Base-by-base conservation (phyloP, 768 basidiomycete species). In the Mycena polygramma region DNA sequence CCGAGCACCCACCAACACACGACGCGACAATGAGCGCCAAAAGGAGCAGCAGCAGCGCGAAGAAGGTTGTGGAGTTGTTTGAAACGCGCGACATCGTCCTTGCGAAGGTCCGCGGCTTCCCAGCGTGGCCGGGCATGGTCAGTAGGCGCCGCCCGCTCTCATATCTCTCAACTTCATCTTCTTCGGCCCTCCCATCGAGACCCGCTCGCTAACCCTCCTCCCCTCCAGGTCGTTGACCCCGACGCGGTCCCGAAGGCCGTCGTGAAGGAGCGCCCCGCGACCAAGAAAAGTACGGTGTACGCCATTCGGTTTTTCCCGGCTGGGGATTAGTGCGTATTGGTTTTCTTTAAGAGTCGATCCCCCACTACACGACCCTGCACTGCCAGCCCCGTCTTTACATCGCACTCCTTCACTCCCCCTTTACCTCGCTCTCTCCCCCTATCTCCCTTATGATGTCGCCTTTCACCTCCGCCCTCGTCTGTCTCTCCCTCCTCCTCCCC, bases 61-160 rank as follows among this genome's bases (percentile, higher is more conserved):
- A 71, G 60, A 20, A 2, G 46, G 59, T 52, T 83, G 73, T 78
- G 37, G 82, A 86, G 73, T 83, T 84, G 55, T 97, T 94, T 80
- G 85, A 87, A 24, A 77, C 87, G 65, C 91, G 93, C 81, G 97
- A 98, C 77, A 85, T 96, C 74, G 95, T 99, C 49, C 89, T 98
- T 69, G 96, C 89, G 30, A 97, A 97, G 85, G 83, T 99, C 79
- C 94, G 94, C 83, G 98, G 98, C 14, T 99, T 86, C 83, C 96
- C 98, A 4, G 87, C 93, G 5, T 99, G 98, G 98, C 98, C 96
- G 63, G 95, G 91, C 79, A 93, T 94, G 84, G 97, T 97, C 79
- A 82, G 94, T 88, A 9, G 17, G 10, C 30, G 35, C 52, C 52
- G 13, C 52, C 52, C 26, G 26, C 52, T 30, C 52, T 6, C 26